Conservation (phyloP, 2,329 filamentous ascomycete species). For the Pezicula radicicola region DNA sequence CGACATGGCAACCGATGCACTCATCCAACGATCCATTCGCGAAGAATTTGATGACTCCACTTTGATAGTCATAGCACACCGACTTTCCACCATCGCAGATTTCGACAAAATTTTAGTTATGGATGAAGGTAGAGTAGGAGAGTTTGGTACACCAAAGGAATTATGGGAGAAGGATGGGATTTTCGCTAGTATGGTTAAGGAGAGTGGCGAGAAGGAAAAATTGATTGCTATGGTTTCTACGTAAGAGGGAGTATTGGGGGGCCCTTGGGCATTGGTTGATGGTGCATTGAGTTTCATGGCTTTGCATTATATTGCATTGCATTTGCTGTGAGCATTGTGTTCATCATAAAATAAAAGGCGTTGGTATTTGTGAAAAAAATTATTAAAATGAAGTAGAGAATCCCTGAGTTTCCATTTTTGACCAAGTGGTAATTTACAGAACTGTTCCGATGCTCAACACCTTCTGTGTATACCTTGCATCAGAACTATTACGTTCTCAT, state of each 20-base stretch:
- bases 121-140: constrained; percentile 61
- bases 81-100: constrained; percentile 70
- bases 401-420: too few species aligned
- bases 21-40: constrained; percentile 72
- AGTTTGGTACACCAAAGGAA: constrained; percentile 61
- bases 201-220: constrained; percentile 49
- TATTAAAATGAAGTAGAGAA: too few species aligned
- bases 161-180: constrained; percentile 51
- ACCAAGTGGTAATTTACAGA: too few species aligned
- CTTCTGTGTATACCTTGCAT: too few species aligned
- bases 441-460: too few species aligned
- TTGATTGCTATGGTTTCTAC: constrained; percentile 1
- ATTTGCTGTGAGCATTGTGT: too few species aligned
- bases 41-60: constrained; percentile 69
- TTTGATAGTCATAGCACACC: constrained; percentile 71
- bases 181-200: constrained; percentile 59
- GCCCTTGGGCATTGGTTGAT: background rate
- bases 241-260: background rate
- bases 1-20: constrained; percentile 71
- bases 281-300: too few species aligned
- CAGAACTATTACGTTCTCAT: too few species aligned
- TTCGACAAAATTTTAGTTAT: constrained; percentile 71
- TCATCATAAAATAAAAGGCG: too few species aligned
- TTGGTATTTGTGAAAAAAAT: too few species aligned
- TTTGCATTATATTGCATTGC: too few species aligned